Conservation (phyloP, 1,139 yeast species). For the Sugiyamaella castrensis region DNA sequence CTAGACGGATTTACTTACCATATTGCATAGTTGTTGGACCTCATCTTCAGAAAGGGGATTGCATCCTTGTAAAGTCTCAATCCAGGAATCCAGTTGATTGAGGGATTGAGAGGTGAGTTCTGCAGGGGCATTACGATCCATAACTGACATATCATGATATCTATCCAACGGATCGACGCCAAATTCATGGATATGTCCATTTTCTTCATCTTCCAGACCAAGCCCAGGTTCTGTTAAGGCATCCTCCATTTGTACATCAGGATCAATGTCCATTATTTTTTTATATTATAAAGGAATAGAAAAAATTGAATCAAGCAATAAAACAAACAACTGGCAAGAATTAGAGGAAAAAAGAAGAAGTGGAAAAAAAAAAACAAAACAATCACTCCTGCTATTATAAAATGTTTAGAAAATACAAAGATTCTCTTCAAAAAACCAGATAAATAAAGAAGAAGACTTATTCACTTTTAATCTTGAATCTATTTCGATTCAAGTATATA, state of each 20-base stretch:
- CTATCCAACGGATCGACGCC: conserved; percentile 17
- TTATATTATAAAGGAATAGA: neutral
- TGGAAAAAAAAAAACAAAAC: too few relatives aligned
- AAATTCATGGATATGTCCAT: conserved; percentile 21
- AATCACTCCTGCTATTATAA: neutral
- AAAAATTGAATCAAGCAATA: too few relatives aligned
- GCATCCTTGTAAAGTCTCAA: conserved; percentile 66
- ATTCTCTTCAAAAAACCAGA: too few relatives aligned
- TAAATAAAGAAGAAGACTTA: too few relatives aligned
- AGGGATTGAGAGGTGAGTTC: conserved; percentile 25
- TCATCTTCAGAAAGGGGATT: conserved; percentile 81
- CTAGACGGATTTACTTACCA: too few relatives aligned
- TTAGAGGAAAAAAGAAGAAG: neutral
- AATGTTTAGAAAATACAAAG: neutral
- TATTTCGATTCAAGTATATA: too few relatives aligned
- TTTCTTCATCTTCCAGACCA: conserved; percentile 24
- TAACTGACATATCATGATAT: conserved; percentile 13
- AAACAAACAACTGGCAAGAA: too few relatives aligned
- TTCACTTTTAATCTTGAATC: too few relatives aligned
- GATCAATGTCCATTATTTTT: conserved; percentile 37
- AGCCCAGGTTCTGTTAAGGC: conserved; percentile 27
- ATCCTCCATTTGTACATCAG: conserved; percentile 41
- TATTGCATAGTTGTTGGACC: conserved; percentile 75
- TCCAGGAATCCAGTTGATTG: conserved; percentile 53
- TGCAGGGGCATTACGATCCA: conserved; percentile 19